Evolutionary conservation across 345 rosid species (phyloP).

Genomic region (Eucalyptus marginata): DNA sequence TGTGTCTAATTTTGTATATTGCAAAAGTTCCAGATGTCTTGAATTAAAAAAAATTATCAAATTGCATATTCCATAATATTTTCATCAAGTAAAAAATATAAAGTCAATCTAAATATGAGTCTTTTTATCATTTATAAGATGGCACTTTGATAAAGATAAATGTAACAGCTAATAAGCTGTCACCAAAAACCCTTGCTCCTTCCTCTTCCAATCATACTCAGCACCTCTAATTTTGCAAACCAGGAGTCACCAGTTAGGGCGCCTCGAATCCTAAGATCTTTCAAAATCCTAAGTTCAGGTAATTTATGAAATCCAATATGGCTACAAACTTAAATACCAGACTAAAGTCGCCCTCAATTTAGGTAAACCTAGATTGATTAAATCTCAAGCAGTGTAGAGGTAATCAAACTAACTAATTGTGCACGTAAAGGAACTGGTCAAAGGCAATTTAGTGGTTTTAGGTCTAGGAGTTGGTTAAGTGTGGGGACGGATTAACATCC

Average conservation of each 20-base stretch:
- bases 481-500: background rate
- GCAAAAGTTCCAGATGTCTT: background rate
- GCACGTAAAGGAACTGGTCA: background rate
- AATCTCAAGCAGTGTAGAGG: background rate
- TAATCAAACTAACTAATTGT: background rate
- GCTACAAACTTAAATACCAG: background rate
- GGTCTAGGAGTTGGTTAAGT: background rate
- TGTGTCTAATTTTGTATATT: background rate
- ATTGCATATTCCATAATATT: background rate
- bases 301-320: background rate
- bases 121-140: background rate
- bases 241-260: background rate
- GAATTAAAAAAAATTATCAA: too few relatives aligned
- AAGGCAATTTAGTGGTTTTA: background rate
- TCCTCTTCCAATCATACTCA: background rate
- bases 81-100: background rate
- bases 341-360: background rate
- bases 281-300: background rate
- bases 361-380: background rate
- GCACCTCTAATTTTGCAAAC: background rate
- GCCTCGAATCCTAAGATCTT: background rate
- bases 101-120: background rate
- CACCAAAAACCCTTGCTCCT: background rate
- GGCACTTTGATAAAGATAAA: background rate
- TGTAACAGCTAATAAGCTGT: background rate